These are phyloP conservation scores for Claviceps monticola DNA, from an alignment of 2,329 filamentous ascomycete species.

Conservation along the genomic window DNA sequence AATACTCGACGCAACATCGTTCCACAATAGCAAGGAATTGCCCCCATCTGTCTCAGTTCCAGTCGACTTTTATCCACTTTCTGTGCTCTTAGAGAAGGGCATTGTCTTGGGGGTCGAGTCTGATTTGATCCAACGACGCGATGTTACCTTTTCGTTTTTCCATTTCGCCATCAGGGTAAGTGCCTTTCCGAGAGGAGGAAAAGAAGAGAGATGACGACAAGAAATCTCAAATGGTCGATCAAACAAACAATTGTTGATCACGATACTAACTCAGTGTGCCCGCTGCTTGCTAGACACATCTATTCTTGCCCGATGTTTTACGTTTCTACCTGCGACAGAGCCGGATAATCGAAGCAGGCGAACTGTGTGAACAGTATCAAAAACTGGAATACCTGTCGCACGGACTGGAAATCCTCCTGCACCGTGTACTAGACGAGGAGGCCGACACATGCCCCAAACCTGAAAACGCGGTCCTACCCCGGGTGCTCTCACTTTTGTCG, in stretches of 20 bases:
- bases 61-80: conserved; percentile 92
- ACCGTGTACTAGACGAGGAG: conserved; percentile 88
- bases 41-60: conserved; percentile 63
- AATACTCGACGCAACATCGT: conserved; percentile 57
- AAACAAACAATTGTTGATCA: not conserved
- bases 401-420: conserved; percentile 79
- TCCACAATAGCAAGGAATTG: conserved; percentile 53
- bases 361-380: conserved; percentile 73
- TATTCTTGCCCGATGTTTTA: conserved; percentile 82
- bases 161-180: conserved; percentile 76
- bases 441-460: conserved; percentile 58
- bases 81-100: conserved; percentile 74
- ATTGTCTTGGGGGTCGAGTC: conserved; percentile 84
- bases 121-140: conserved; percentile 82
- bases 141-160: conserved; percentile 82
- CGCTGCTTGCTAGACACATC: conserved; percentile 51
- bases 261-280: not conserved
- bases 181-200: conserved; percentile 5
- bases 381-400: conserved; percentile 85
- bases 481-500: conserved; percentile 50
- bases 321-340: conserved; percentile 64
- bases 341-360: conserved; percentile 67
- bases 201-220: not conserved
- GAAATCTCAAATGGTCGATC: not conserved
- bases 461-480: conserved; percentile 49